Evolutionary conservation across 768 basidiomycete species (phyloP), one percentile per base, ranked within the genome.

Genomic region (Kwoniella heveanensis): DNA sequence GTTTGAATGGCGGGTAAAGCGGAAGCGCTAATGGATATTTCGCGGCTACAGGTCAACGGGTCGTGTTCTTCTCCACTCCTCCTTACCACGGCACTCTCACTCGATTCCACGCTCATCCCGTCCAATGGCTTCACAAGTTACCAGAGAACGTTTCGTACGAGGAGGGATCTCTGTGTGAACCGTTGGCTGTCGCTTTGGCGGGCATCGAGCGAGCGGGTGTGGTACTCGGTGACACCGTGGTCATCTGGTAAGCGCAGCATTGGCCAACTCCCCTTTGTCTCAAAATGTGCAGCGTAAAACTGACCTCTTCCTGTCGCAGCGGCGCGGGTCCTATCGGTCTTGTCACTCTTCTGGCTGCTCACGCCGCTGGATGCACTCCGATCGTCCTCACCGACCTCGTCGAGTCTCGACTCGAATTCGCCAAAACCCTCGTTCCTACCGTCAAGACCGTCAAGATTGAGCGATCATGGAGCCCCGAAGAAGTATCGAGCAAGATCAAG

Each of bases 321-420:
- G 81, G 81, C 27, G 81, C 81, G 15, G 82, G 82, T 13, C 81
- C 82, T 7, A 82, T 83, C 64, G 82, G 82, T 30, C 73, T 83
- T 46, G 74, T 83, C 61, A 77, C 80, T 32, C 77, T 82, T 10
- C 69, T 80, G 13, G 77, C 79, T 4, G 77, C 77, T 25, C 77
- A 74, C 46, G 82, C 82, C 13, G 79, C 81, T 8, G 82, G 82
- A 1, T 80, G 80, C 25, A 64, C 73, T 12, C 82, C 82, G 13
- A 81, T 83, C 62, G 80, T 82, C 54, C 80, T 82, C 62, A 82
- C 82, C 60, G 82, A 83, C 71, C 69, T 83, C 29, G 67, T 80
- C 29, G 66, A 66, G 15, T 77, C 77, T 26, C 79, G 82, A 2
- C 76, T 82, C 36, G 80, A 76, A 6, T 82, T 83, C 53, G 82